Evolutionary conservation across 768 basidiomycete genomes (phyloP).

Genomic region (Lactifluus pinguis): DNA sequence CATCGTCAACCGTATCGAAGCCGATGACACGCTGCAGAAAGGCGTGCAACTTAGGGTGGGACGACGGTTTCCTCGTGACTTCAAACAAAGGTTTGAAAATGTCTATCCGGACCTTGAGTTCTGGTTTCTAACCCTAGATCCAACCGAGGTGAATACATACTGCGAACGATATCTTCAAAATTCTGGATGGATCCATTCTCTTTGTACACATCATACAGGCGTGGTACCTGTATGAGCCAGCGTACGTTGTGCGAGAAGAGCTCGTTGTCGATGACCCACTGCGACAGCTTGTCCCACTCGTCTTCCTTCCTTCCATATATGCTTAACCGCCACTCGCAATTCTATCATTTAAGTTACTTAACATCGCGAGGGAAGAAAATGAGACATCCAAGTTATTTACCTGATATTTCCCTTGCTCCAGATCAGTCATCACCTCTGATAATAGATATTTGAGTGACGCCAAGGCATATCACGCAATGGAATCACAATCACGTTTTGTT

Average conservation of each 20-base stretch:
- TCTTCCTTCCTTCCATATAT: slow-evolving; percentile 77
- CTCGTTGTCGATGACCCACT: slow-evolving; percentile 93
- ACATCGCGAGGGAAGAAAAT: background rate
- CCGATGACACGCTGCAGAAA: slow-evolving; percentile 94
- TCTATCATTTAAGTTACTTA: slow-evolving; percentile 34
- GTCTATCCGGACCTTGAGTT: slow-evolving; percentile 39
- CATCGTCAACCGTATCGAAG: slow-evolving; percentile 98
- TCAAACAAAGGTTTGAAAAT: slow-evolving; percentile 91
- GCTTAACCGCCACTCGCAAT: slow-evolving; percentile 95
- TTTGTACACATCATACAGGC: slow-evolving; percentile 94
- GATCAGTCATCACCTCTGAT: slow-evolving; percentile 91
- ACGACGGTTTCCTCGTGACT: slow-evolving; percentile 83
- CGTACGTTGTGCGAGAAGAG: slow-evolving; percentile 94
- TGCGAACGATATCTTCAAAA: slow-evolving; percentile 85
- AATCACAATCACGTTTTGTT: slow-evolving; percentile 56
- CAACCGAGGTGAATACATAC: slow-evolving; percentile 39
- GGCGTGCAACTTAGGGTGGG: slow-evolving; percentile 89
- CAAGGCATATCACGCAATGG: background rate
- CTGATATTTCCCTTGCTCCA: slow-evolving; percentile 98
- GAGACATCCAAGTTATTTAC: slow-evolving; percentile 30
- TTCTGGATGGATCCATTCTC: slow-evolving; percentile 72
- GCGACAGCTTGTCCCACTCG: slow-evolving; percentile 98
- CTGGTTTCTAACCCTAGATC: background rate
- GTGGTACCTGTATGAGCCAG: slow-evolving; percentile 94
- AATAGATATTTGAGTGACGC: background rate